Evolutionary conservation across 768 basidiomycete species (phyloP), one percentile per base, ranked within the genome.

Genomic region (Rhodotorula taiwanensis): DNA sequence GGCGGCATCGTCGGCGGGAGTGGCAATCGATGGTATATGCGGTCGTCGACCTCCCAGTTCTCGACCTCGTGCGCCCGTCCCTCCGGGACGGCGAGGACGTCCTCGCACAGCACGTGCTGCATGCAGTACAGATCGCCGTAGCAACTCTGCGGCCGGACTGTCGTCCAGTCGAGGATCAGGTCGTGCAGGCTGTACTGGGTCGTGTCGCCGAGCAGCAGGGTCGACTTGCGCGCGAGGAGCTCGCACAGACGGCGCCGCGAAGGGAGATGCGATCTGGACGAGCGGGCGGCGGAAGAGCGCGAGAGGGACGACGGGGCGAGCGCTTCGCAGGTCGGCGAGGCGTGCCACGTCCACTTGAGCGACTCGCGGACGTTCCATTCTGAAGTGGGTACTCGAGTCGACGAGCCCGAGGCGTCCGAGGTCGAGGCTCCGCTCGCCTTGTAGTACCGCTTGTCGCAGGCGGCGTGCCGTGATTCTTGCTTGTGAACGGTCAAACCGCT

Each of bases 51-150:
- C 23, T 30, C 27, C 41, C 50, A 56, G 21, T 53, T 23, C 47
- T 70, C 64, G 45, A 67, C 52, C 39, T 49, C 59, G 10, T 25
- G n/a, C 28, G 23, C 33, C 33, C 42, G 8, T 41, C 20, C 5
- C 18, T 25, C 30, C 13, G n/a, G 15, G 41, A 52, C 45, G 21
- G 18, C 18, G 49, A 62, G 34, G 21, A 65, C 58, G 16, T 60
- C 67, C 0, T 55, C 64, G 45, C 72, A 73, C 13, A 73, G 66
- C 13, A 50, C 60, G 43, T 73, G 72, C 51, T 73, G 71, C 52
- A 69, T 70, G 65, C 72, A 73, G 51, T 73, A 73, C 45, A 72
- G 23, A 41, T 73, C 72, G n/a, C 72, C 72, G 54, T 71, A 73
- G 54, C 72, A 73, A 31, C 58, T 70, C 52, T 61, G 62, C 4